Evolutionary conservation across 495 filamentous ascomycete species (phyloP).

Genomic region (Tuber umbilicatum): DNA sequence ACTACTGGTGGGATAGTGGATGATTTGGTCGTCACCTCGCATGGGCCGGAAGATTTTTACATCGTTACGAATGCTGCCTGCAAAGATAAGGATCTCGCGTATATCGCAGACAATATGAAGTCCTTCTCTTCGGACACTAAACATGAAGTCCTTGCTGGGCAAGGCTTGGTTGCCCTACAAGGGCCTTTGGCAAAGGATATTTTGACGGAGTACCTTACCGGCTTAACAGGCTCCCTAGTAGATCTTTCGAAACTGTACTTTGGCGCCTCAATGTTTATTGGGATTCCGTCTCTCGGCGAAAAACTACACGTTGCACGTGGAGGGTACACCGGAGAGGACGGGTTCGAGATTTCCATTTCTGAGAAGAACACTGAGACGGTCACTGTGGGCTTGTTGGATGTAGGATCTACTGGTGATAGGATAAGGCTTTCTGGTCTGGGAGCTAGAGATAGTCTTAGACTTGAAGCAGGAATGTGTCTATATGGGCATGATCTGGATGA

Average conservation of each 20-base stretch:
- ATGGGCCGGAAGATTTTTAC: conserved; percentile 67
- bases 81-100: conserved; percentile 74
- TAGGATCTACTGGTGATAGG: conserved; percentile 51
- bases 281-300: conserved; percentile 29
- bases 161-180: conserved; percentile 76
- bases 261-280: conserved; percentile 59
- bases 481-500: conserved; percentile 97
- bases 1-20: conserved; percentile 85
- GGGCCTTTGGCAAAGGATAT: conserved; percentile 67
- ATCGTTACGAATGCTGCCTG: conserved; percentile 95
- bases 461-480: conserved; percentile 96
- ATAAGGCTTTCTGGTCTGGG: conserved; percentile 79
- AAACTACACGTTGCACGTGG: conserved; percentile 69
- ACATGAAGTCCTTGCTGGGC: conserved; percentile 63
- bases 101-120: conserved; percentile 59
- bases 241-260: conserved; percentile 71
- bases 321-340: conserved; percentile 96
- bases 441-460: conserved; percentile 80
- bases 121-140: conserved; percentile 50
- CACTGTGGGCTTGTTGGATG: conserved; percentile 58
- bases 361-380: conserved; percentile 50
- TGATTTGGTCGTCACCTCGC: conserved; percentile 78
- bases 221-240: conserved; percentile 47
- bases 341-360: conserved; percentile 89
- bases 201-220: conserved; percentile 51